phyloP scores from a whole-genome alignment of 371 early-diverging fungal genomes.

The Chytridiales sp. region DNA sequence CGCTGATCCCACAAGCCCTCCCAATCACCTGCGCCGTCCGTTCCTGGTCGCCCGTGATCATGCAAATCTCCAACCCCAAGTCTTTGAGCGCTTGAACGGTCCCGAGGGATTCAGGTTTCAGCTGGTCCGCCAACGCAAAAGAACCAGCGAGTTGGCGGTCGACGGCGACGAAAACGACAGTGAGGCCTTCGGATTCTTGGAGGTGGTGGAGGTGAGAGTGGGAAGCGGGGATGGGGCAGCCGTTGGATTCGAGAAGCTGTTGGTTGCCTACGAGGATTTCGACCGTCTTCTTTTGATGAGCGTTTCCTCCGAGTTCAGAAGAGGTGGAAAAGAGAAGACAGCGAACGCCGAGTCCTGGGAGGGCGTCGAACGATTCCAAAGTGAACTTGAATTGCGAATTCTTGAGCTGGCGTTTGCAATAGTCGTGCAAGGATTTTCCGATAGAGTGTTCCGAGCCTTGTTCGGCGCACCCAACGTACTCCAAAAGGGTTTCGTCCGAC shows the following conservation, averaged over 20 bases:
- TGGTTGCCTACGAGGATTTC: slow-evolving; percentile 74
- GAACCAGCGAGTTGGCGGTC: slow-evolving; percentile 66
- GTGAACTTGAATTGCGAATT: slow-evolving; percentile 14
- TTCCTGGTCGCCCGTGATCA: slow-evolving; percentile 93
- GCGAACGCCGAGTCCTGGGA: slow-evolving; percentile 76
- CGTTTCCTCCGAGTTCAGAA: background rate
- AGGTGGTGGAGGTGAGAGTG: slow-evolving; percentile 2
- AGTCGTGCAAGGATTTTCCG: slow-evolving; percentile 71
- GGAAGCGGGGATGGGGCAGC: slow-evolving; percentile 16
- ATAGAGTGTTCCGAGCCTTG: slow-evolving; percentile 83
- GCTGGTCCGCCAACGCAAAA: slow-evolving; percentile 79
- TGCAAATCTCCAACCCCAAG: slow-evolving; percentile 76
- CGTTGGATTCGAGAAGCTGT: slow-evolving; percentile 52
- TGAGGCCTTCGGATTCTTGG: slow-evolving; percentile 65
- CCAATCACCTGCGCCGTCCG: slow-evolving; percentile 78
- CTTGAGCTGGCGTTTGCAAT: slow-evolving; percentile 51
- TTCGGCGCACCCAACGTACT: slow-evolving; percentile 79
- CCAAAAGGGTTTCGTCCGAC: no score
- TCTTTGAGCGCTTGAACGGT: slow-evolving; percentile 67
- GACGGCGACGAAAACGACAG: slow-evolving; percentile 76
- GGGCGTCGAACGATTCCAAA: slow-evolving; percentile 59
- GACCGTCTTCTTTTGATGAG: background rate
- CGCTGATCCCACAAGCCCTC: slow-evolving; percentile 65
- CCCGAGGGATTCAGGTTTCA: slow-evolving; percentile 75
- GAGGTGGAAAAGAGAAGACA: slow-evolving; percentile 19